Percentiles rank a stretch among this genome's conserved stretches.
These are phyloP conservation scores for Trametes meyenii DNA, from an alignment of 768 basidiomycete genomes.

Conservation along the genomic window DNA sequence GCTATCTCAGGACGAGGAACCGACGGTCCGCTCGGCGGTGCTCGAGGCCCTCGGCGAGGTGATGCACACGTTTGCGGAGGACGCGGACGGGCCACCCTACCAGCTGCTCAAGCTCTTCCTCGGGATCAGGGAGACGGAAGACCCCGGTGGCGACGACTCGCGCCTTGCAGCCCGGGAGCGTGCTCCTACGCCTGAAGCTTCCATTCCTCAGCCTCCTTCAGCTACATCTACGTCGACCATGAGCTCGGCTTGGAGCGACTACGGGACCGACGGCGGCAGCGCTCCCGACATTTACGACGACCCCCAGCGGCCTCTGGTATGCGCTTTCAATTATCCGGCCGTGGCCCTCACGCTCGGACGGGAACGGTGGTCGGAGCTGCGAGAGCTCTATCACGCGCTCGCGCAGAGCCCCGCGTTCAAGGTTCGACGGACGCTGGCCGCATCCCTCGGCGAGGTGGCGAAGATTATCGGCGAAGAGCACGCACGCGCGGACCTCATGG, in stretches of 20 bases:
- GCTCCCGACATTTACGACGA: slow-evolving; percentile 49
- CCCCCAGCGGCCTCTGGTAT: slow-evolving; percentile 72
- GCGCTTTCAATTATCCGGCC: slow-evolving; percentile 91
- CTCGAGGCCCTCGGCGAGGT: slow-evolving; percentile 91
- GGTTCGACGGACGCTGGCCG: slow-evolving; percentile 80
- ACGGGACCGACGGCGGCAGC: slow-evolving; percentile 13
- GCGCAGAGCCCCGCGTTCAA: slow-evolving; percentile 60
- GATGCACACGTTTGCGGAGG: slow-evolving; percentile 75
- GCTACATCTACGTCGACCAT: slow-evolving; percentile 11
- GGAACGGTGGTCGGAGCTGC: slow-evolving; percentile 72
- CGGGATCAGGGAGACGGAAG: slow-evolving; percentile 51
- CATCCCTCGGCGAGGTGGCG: slow-evolving; percentile 87
- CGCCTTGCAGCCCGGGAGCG: not conserved
- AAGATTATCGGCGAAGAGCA: slow-evolving; percentile 78
- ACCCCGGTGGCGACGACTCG: slow-evolving; percentile 28
- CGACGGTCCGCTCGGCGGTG: slow-evolving; percentile 74
- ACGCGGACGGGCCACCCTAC: slow-evolving; percentile 67
- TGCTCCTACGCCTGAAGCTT: not conserved
- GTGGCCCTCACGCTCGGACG: slow-evolving; percentile 82
- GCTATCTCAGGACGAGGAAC: slow-evolving; percentile 63
- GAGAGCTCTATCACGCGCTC: slow-evolving; percentile 67
- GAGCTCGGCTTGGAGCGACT: slow-evolving; percentile 24
- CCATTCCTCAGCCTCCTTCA: slow-evolving; percentile 1
- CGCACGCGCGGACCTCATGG: slow-evolving; percentile 67
- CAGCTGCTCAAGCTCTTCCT: slow-evolving; percentile 80